Conservation (phyloP, 2,329 filamentous ascomycete species). For the Ilyonectria sp. region DNA sequence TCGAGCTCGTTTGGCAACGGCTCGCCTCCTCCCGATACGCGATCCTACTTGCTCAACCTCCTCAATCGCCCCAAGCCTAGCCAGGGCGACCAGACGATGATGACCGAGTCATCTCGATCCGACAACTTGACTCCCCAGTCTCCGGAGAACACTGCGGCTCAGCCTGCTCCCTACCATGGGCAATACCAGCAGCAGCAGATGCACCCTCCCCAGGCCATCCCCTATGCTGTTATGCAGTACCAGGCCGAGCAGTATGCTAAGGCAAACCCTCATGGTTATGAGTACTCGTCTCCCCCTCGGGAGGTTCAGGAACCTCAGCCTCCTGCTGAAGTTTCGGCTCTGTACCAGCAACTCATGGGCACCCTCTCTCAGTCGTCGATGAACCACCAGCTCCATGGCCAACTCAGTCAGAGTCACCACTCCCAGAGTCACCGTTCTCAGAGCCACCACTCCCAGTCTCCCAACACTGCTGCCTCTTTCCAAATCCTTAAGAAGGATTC, state of each 20-base stretch:
- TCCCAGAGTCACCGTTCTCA: conserved; percentile 55
- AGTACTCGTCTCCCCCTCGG: conserved; percentile 46
- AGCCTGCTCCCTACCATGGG: conserved; percentile 48
- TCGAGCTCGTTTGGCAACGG: conserved; percentile 61
- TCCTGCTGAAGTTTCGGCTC: conserved; percentile 52
- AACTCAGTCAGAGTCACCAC: conserved; percentile 33
- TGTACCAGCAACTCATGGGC: conserved; percentile 58
- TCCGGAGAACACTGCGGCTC: conserved; percentile 48
- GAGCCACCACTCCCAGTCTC: conserved; percentile 48
- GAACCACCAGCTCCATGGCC: neutral
- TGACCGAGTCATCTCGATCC: conserved; percentile 61
- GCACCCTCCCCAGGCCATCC: conserved; percentile 43
- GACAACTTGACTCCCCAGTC: conserved; percentile 64
- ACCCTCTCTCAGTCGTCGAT: conserved; percentile 56
- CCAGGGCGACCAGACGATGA: conserved; percentile 65
- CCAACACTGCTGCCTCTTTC: conserved; percentile 54
- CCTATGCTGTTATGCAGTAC: conserved; percentile 46
- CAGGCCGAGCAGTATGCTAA: conserved; percentile 45
- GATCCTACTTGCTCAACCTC: conserved; percentile 88
- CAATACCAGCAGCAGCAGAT: conserved; percentile 49
- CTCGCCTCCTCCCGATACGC: conserved; percentile 77
- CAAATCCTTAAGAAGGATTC: conserved; percentile 69
- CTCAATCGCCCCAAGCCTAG: conserved; percentile 83
- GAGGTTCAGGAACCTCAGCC: conserved; percentile 53
- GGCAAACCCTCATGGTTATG: conserved; percentile 43